These are phyloP conservation scores for Mortierella claussenii DNA, from an alignment of 192 early-diverging fungal genomes.

Conservation along the genomic window DNA sequence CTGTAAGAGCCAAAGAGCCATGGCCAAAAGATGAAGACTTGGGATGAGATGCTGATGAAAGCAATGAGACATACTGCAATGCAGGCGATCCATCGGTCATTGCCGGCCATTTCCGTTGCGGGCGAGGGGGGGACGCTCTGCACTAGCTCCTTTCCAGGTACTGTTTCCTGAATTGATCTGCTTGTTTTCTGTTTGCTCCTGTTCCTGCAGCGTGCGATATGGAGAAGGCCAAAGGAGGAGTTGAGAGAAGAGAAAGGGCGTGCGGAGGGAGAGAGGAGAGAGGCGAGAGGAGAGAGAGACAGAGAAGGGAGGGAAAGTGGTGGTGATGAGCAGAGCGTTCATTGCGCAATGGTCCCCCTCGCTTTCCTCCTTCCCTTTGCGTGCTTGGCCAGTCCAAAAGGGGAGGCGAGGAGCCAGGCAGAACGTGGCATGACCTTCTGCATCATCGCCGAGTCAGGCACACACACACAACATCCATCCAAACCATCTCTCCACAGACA, in stretches of 20 bases:
- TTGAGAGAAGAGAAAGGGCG: not conserved
- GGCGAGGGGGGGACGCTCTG: no score
- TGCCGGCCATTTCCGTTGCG: slow-evolving; percentile 8
- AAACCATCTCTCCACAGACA: no score
- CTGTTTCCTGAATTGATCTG: no score
- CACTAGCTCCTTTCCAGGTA: no score
- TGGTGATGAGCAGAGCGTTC: not conserved
- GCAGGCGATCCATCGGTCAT: slow-evolving; percentile 19
- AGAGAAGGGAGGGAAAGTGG: not conserved
- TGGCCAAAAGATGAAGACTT: slow-evolving; percentile 66
- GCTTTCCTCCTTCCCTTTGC: not conserved
- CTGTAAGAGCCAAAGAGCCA: slow-evolving; percentile 56
- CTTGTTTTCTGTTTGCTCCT: no score
- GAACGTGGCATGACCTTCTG: no score
- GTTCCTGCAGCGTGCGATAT: not conserved
- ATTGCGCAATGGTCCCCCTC: not conserved
- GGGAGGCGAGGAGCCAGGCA: no score
- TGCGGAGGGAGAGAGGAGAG: not conserved
- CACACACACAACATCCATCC: no score
- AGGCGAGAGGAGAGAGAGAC: not conserved
- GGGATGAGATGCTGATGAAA: slow-evolving; percentile 69
- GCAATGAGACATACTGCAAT: slow-evolving; percentile 58
- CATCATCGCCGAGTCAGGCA: no score
- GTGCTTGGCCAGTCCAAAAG: no score
- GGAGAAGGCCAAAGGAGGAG: not conserved